Base-by-base conservation (phyloP, 306 rosid genomes). In the Vigna unguiculata region DNA sequence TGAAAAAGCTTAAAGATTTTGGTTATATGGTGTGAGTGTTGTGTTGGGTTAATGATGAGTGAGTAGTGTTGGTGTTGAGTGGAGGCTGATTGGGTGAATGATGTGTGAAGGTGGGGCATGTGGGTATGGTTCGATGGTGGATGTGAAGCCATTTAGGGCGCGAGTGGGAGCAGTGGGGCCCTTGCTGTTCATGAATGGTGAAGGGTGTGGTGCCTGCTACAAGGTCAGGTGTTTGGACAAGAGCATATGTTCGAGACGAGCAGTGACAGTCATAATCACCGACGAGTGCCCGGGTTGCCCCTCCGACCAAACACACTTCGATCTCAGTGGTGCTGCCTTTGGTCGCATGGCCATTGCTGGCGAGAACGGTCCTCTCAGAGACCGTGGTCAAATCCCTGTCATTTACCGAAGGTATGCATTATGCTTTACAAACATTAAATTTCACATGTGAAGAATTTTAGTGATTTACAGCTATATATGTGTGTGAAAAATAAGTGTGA, bases 271-370 rank as follows among this genome's bases (percentile, higher is more conserved):
- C 6, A 90, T 95, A 5, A 87, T 92, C 13, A 92, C 97, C 2
- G 99, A 95, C 58, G 97, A 95, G 82, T 92, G 99, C 41, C 99
- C 99, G 0, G 97, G 98, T 0, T 87, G 96, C 70, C 71, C 96
- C 10, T 59, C 81, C 4, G 99, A 88, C 49, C 75, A 53, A 12
- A 84, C 93, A 63, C 99, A 95, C 66, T 95, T 95, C 43, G 99
- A 92, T 80, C 92, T 95, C 62, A 95, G 99, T 19, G 99, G 99
- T 30, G 90, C 97, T 0, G 99, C 99, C 4, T 95, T 95, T 58
- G 99, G 99, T 0, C 97, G 83, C 54, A 88, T 95, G 96, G 97
- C 97, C 36, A 10, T 89, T 1, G 6, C 96, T 52, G 96, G 97
- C 0, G 93, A 92, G 17, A 75, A 79, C 2, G 88, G 87, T 25